These are phyloP conservation scores for Sungouiella thailandica DNA, from an alignment of 805 yeast genomes.

Conservation along the genomic window DNA sequence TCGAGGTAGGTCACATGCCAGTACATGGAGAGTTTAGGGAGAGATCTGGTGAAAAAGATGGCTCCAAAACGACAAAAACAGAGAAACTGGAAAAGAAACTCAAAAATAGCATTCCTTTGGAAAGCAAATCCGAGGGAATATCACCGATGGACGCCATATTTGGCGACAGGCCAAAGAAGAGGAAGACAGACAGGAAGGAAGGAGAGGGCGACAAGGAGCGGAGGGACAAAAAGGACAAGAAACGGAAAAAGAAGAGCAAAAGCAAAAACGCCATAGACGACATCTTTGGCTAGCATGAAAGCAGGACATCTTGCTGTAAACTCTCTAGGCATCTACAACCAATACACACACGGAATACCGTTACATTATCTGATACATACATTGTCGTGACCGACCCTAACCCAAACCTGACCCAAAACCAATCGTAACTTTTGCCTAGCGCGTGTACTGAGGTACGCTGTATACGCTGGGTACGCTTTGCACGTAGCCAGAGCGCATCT, in stretches of 20 bases:
- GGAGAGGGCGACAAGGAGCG: neutral
- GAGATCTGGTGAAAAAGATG: too few species aligned
- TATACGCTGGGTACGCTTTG: too few species aligned
- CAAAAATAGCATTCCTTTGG: neutral
- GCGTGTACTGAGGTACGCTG: too few species aligned
- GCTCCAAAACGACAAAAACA: neutral
- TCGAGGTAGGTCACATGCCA: slow-evolving; percentile 1
- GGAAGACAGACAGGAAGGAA: neutral
- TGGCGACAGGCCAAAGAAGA: slow-evolving; percentile 31
- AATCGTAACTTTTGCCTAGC: too few species aligned
- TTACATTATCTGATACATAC: too few species aligned
- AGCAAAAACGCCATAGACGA: slow-evolving; percentile 62
- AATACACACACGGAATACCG: neutral
- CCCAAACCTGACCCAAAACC: too few species aligned
- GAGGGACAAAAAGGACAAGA: slow-evolving; percentile 4
- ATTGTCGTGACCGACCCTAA: too few species aligned
- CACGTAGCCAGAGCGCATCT: too few species aligned
- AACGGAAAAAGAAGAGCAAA: slow-evolving; percentile 35
- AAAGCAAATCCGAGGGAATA: neutral
- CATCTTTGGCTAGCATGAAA: slow-evolving; percentile 64
- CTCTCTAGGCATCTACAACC: neutral
- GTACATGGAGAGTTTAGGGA: too few species aligned
- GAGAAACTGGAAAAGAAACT: neutral
- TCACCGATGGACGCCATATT: neutral
- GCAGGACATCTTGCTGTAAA: too few species aligned